Base-by-base conservation (phyloP, 2,329 filamentous ascomycete genomes). In the Elsinoe ampelina region DNA sequence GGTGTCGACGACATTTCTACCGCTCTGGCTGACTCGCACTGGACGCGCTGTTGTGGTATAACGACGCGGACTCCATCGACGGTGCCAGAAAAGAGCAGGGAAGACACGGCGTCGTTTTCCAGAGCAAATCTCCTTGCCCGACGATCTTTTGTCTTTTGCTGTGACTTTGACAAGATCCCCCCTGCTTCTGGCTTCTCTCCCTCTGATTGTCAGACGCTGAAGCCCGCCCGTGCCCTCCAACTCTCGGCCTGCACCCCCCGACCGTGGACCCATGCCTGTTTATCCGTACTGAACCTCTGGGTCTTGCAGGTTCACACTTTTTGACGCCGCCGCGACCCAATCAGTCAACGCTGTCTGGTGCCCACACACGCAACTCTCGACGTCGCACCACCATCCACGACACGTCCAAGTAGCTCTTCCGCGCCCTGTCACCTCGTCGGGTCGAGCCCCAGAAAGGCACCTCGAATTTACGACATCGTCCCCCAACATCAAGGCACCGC, bases 241-340 rank as follows among this genome's bases (percentile, higher is more conserved):
- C 26, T 30, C 7, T 30, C 26, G 26, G 26, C 26, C 26, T 30
- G 26, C 26, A 34, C n/a, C 30, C 45, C 45, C 26, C 45, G 26
- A 39, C 36, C 32, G 11, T 39, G 26, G 26, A 30, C 48, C 48
- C 19, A 39, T 19, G 26, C 48, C 48, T 52, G 48, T 52, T 52
- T 52, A 52, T 39, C 34, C 34, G 48, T 38, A n/a, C 48, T 34
- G 22, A 22, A 38, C 48, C 17, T 17, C 11, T 32, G 38, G 17
- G 26, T 38, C 35, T 38, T 15, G 22, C 22, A 26, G 22, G 22
- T 38, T 38, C 35, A 38, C 41, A 43, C 41, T 43, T 43, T 38
- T 52, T 52, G 48, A 52, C 48, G 48, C 48, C 22, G 41, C 30
- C 48, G 48, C 15, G 15, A 38, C 48, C 48, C 48, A 52, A 52